These are phyloP conservation scores for Aspergillus hortae DNA, from an alignment of 2,329 filamentous ascomycete genomes.

Conservation along the genomic window DNA sequence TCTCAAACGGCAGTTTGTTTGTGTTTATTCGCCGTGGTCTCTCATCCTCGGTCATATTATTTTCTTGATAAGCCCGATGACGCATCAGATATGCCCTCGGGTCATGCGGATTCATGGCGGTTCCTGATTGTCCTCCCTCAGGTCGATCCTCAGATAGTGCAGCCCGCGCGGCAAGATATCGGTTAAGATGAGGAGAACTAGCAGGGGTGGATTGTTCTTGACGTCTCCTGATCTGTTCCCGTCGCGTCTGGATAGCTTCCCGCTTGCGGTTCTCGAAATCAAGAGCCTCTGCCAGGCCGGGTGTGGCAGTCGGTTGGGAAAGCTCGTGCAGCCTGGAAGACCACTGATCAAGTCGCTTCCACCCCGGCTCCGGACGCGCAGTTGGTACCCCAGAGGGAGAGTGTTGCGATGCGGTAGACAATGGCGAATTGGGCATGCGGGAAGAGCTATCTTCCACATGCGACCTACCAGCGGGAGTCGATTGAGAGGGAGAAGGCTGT, in stretches of 20 bases:
- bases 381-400: not conserved
- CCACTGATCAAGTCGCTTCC: slow-evolving; percentile 20
- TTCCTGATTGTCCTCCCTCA: not conserved
- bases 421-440: not conserved
- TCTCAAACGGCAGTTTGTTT: slow-evolving; percentile 28
- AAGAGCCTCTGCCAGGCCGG: slow-evolving; percentile 29
- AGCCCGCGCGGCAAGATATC: slow-evolving; percentile 30
- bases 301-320: slow-evolving; percentile 5
- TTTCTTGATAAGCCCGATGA: slow-evolving; percentile 7
- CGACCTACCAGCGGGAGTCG: not conserved
- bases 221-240: slow-evolving; percentile 15
- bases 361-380: not conserved
- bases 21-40: slow-evolving; percentile 17
- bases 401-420: not conserved
- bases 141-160: slow-evolving; percentile 9
- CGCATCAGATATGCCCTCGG: slow-evolving; percentile 31
- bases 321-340: slow-evolving; percentile 19
- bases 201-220: slow-evolving; percentile 1
- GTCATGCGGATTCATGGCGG: slow-evolving; percentile 20
- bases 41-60: not conserved
- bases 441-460: not conserved
- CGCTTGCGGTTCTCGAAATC: slow-evolving; percentile 40
- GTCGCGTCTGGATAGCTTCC: slow-evolving; percentile 26
- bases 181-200: slow-evolving; percentile 27
- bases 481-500: not conserved